Evolutionary conservation across 768 basidiomycete species (phyloP).

Genomic region (Mycena epipterygia): DNA sequence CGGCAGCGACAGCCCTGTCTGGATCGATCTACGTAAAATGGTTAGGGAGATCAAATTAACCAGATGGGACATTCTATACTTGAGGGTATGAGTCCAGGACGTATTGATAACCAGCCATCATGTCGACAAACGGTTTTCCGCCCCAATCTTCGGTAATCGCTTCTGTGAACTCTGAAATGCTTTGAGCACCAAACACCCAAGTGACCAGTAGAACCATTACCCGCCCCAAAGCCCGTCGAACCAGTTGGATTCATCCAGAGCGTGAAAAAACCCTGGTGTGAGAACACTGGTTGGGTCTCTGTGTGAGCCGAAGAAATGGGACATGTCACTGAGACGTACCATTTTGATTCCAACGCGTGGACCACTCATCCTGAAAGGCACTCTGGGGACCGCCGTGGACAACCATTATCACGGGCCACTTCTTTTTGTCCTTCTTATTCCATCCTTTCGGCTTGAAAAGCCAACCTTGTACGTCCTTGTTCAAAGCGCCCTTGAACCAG

Average conservation of each 20-base stretch:
- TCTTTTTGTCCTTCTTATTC: slow-evolving; percentile 72
- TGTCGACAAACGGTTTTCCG: slow-evolving; percentile 86
- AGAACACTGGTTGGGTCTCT: slow-evolving; percentile 66
- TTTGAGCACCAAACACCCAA: neutral
- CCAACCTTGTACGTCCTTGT: slow-evolving; percentile 87
- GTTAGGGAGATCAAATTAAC: neutral
- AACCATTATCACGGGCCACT: slow-evolving; percentile 85
- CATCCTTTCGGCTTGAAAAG: slow-evolving; percentile 85
- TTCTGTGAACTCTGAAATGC: slow-evolving; percentile 69
- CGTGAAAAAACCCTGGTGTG: slow-evolving; percentile 90
- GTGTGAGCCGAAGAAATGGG: too few relatives aligned
- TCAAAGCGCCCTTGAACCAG: slow-evolving; percentile 89
- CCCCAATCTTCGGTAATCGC: slow-evolving; percentile 88
- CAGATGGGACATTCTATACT: slow-evolving; percentile 54
- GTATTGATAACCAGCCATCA: slow-evolving; percentile 82
- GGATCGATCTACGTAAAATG: slow-evolving; percentile 68
- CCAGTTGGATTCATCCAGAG: slow-evolving; percentile 95
- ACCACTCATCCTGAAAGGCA: slow-evolving; percentile 87
- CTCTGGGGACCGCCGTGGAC: slow-evolving; percentile 91
- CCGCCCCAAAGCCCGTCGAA: slow-evolving; percentile 93
- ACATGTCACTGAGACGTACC: slow-evolving; percentile 50
- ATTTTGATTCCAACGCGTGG: slow-evolving; percentile 91
- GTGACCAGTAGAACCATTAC: slow-evolving; percentile 48
- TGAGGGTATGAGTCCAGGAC: slow-evolving; percentile 77
- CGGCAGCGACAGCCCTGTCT: slow-evolving; percentile 82